phyloP scores from a whole-genome alignment of 169 alveolate genomes.

The Cyclospora cayetanensis region DNA sequence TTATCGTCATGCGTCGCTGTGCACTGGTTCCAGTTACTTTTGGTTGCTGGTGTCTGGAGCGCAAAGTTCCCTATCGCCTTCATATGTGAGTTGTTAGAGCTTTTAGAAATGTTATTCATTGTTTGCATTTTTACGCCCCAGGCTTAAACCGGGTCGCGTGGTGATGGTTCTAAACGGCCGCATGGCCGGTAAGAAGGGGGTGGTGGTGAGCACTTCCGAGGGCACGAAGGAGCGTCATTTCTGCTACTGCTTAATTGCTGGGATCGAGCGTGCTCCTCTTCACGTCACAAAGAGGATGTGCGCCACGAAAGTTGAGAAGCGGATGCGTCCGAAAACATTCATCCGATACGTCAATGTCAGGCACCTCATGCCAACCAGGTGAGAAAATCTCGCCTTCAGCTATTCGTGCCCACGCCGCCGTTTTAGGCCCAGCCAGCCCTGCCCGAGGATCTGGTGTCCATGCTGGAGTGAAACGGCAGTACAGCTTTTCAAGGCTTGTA shows the following conservation, averaged over 20 bases:
- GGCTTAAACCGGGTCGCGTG: constrained; percentile 94
- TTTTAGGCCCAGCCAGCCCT: background rate
- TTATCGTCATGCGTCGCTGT: no score
- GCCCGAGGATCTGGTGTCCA: background rate
- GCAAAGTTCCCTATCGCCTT: no score
- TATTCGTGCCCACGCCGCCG: background rate
- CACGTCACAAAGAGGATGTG: constrained; percentile 94
- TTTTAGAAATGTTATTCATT: background rate
- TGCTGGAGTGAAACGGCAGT: no score
- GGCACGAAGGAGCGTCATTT: constrained; percentile 95
- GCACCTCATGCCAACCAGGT: constrained; percentile 99
- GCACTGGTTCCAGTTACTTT: no score
- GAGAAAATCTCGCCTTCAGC: constrained; percentile 41
- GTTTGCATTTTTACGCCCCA: background rate
- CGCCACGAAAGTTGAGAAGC: constrained; percentile 91
- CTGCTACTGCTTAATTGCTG: constrained; percentile 96
- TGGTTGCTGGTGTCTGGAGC: no score
- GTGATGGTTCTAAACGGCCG: constrained; percentile 98
- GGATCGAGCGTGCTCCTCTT: constrained; percentile 96
- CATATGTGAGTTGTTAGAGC: no score
- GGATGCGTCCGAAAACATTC: constrained; percentile 95
- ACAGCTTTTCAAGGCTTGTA: no score
- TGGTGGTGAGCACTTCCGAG: constrained; percentile 95
- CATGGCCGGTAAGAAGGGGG: constrained; percentile 99
- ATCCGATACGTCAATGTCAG: constrained; percentile 96